Evolutionary conservation across 2,329 filamentous ascomycete species (phyloP).

Genomic region (Thielaviopsis punctulata): DNA sequence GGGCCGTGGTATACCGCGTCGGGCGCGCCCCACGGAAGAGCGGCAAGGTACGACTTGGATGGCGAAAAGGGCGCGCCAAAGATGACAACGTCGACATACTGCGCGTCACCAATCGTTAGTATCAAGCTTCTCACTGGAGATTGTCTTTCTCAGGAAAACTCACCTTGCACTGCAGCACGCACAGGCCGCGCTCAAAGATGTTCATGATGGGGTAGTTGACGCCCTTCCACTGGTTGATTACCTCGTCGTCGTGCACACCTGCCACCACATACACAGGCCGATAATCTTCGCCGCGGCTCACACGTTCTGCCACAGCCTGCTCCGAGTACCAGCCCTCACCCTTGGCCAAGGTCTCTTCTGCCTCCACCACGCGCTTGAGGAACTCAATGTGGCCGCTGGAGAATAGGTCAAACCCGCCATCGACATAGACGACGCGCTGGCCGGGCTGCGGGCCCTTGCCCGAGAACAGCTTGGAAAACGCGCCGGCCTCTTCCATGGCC

Average conservation of each 20-base stretch:
- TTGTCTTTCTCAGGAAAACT: slow-evolving; percentile 16
- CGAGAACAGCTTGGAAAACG: slow-evolving; percentile 49
- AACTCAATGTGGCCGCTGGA: slow-evolving; percentile 96
- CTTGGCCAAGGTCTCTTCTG: slow-evolving; percentile 53
- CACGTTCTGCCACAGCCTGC: slow-evolving; percentile 43
- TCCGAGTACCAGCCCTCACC: slow-evolving; percentile 58
- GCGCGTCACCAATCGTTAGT: slow-evolving; percentile 8
- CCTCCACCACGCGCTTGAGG: slow-evolving; percentile 54
- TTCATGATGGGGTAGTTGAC: slow-evolving; percentile 99
- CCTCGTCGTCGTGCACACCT: slow-evolving; percentile 83
- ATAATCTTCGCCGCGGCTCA: slow-evolving; percentile 56
- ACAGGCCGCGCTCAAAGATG: slow-evolving; percentile 88
- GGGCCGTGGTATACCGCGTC: slow-evolving; percentile 89
- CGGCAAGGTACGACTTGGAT: slow-evolving; percentile 57
- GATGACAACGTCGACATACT: slow-evolving; percentile 77
- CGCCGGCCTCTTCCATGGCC: slow-evolving; percentile 39
- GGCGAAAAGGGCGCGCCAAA: slow-evolving; percentile 85
- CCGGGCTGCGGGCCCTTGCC: slow-evolving; percentile 57
- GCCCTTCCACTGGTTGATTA: slow-evolving; percentile 93
- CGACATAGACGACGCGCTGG: slow-evolving; percentile 82
- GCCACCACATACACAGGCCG: slow-evolving; percentile 75
- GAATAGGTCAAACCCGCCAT: slow-evolving; percentile 93
- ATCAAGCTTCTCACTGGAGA: background rate
- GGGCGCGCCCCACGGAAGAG: slow-evolving; percentile 57
- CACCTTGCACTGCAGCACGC: slow-evolving; percentile 86